These are phyloP conservation scores for Claviceps capensis DNA, from an alignment of 2,329 filamentous ascomycete genomes.

Conservation along the genomic window DNA sequence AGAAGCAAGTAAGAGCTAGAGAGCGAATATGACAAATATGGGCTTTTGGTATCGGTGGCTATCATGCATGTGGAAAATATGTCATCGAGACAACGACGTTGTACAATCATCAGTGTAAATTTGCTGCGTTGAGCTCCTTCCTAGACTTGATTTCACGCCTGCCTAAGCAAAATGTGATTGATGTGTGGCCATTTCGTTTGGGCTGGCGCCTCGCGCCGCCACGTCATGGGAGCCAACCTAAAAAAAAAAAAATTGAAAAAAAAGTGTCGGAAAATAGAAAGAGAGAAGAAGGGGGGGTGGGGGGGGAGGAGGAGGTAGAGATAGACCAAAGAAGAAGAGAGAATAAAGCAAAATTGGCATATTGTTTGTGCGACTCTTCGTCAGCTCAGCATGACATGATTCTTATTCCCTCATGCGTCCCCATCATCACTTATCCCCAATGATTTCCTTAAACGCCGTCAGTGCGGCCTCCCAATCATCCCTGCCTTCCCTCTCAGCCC, in stretches of 20 bases:
- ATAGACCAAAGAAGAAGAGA: background rate
- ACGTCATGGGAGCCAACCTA: background rate
- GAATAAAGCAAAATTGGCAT: background rate
- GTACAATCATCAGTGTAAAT: too few species aligned
- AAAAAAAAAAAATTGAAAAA: background rate
- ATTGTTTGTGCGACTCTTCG: background rate
- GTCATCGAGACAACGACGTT: too few species aligned
- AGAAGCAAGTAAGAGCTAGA: too few species aligned
- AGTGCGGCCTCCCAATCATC: slow-evolving; percentile 35
- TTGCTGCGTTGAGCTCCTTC: too few species aligned
- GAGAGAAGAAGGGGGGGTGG: background rate
- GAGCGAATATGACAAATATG: too few species aligned
- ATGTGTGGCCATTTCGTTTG: too few species aligned
- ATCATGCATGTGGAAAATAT: too few species aligned
- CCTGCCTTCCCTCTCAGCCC: slow-evolving; percentile 29
- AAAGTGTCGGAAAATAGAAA: background rate
- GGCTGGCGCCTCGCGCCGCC: too few species aligned
- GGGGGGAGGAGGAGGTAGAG: background rate
- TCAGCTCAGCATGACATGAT: background rate
- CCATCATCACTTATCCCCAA: slow-evolving; percentile 12
- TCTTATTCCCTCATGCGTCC: background rate
- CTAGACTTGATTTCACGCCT: too few species aligned
- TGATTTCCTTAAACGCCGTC: slow-evolving; percentile 29
- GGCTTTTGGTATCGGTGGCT: too few species aligned
- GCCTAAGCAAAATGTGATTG: too few species aligned